These are phyloP conservation scores for Apiotrichum siamense DNA, from an alignment of 1,284 basidiomycete species.

Conservation along the genomic window DNA sequence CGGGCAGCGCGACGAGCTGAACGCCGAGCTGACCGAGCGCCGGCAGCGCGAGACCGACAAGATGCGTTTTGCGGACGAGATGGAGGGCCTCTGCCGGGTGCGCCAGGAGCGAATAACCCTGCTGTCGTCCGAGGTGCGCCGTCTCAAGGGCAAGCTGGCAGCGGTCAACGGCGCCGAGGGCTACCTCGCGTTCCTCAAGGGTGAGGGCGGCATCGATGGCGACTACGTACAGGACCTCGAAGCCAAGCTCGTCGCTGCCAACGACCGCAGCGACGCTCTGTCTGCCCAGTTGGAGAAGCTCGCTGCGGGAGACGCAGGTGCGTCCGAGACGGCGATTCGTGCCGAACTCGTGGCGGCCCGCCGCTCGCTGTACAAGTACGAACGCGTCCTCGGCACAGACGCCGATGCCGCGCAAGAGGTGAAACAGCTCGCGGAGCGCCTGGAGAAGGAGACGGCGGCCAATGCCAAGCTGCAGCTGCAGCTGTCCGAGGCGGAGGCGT, in stretches of 20 bases:
- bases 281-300: constrained; percentile 21
- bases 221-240: constrained; percentile 62
- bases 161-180: constrained; percentile 66
- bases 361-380: constrained; percentile 56
- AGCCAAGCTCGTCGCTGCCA: constrained; percentile 52
- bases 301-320: constrained; percentile 17
- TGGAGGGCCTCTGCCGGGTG: constrained; percentile 63
- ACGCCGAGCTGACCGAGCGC: constrained; percentile 66
- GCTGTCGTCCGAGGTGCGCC: constrained; percentile 66
- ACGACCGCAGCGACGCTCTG: constrained; percentile 24
- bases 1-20: constrained; percentile 69
- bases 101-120: constrained; percentile 71
- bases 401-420: constrained; percentile 52
- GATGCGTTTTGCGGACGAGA: constrained; percentile 60
- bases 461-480: constrained; percentile 54
- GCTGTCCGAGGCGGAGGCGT: constrained; percentile 49
- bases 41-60: constrained; percentile 63
- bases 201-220: constrained; percentile 55
- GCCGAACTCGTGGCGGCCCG: constrained; percentile 35
- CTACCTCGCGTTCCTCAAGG: constrained; percentile 63
- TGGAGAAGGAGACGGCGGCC: constrained; percentile 62
- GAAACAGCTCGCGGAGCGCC: constrained; percentile 52
- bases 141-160: constrained; percentile 70
- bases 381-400: constrained; percentile 58
- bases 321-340: constrained; percentile 15